Conservation (phyloP, 176 grass and related monocot genomes). For the Carex pumila region DNA sequence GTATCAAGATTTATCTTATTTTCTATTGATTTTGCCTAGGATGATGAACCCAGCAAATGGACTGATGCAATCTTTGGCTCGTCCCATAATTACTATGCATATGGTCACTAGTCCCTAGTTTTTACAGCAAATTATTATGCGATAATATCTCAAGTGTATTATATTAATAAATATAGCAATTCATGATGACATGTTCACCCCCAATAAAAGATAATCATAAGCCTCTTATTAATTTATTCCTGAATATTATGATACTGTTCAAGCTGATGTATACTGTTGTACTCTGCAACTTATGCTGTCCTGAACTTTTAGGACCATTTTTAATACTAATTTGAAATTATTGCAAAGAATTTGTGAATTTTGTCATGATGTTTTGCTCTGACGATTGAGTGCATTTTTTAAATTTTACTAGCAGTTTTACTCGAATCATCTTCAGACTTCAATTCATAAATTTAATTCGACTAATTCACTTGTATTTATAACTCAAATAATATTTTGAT, state of each 20-base stretch:
- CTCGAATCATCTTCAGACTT: background rate
- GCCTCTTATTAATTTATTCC: background rate
- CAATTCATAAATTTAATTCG: background rate
- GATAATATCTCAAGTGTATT: background rate
- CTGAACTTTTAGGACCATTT: background rate
- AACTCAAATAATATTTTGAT: no score
- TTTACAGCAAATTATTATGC: background rate
- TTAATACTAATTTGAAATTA: background rate
- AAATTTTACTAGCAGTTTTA: background rate
- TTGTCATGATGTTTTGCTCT: background rate
- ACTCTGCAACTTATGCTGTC: background rate
- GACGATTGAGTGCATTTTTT: background rate
- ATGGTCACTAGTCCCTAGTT: slow-evolving; percentile 6
- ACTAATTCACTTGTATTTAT: no score
- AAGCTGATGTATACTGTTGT: background rate
- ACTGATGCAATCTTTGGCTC: slow-evolving; percentile 4
- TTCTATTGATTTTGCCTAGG: background rate
- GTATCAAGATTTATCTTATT: background rate
- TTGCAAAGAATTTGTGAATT: background rate
- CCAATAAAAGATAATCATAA: background rate
- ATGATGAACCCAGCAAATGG: background rate
- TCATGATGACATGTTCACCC: background rate
- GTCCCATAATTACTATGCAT: slow-evolving; percentile 16
- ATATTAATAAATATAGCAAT: background rate
- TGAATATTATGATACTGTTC: background rate